Conservation (phyloP, 2,329 filamentous ascomycete genomes). For the Remersonia thermophila region DNA sequence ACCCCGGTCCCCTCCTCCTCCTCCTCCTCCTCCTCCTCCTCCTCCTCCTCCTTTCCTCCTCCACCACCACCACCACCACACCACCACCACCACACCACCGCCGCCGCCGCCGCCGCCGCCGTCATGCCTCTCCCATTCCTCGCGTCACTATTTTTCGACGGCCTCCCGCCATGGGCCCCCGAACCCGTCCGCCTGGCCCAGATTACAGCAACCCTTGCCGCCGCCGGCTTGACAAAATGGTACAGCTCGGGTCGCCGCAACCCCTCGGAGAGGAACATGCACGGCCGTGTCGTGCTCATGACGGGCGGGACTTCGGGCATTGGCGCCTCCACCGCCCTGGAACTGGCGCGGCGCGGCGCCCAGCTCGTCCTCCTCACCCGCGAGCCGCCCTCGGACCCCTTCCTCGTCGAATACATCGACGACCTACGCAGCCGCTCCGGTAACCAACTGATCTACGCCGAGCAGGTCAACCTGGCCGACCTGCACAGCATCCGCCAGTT, state of each 20-base stretch:
- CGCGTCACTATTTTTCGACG: conserved; percentile 33
- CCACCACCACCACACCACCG: too few species aligned
- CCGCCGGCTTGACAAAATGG: conserved; percentile 46
- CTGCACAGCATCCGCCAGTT: conserved; percentile 87
- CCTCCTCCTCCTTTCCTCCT: too few species aligned
- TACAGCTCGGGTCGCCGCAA: conserved; percentile 70
- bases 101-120: too few species aligned
- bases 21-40: neutral
- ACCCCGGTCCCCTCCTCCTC: neutral
- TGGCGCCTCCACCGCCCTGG: conserved; percentile 61
- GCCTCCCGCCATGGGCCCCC: conserved; percentile 37
- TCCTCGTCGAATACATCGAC: conserved; percentile 84
- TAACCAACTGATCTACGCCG: conserved; percentile 86
- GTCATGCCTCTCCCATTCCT: conserved; percentile 42
- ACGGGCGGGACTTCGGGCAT: conserved; percentile 93
- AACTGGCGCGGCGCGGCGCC: conserved; percentile 69
- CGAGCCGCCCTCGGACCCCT: conserved; percentile 68
- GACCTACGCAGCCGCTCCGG: conserved; percentile 65
- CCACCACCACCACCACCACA: conserved; percentile 11
- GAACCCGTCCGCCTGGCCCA: conserved; percentile 31
- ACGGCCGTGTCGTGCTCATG: conserved; percentile 85
- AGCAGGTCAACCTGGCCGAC: conserved; percentile 80
- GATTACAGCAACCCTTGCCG: conserved; percentile 23
- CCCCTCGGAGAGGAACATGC: conserved; percentile 67
- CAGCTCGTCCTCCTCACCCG: conserved; percentile 86